phyloP scores from a whole-genome alignment of 2,329 filamentous ascomycete genomes.

The Alternaria angustiovoidea region DNA sequence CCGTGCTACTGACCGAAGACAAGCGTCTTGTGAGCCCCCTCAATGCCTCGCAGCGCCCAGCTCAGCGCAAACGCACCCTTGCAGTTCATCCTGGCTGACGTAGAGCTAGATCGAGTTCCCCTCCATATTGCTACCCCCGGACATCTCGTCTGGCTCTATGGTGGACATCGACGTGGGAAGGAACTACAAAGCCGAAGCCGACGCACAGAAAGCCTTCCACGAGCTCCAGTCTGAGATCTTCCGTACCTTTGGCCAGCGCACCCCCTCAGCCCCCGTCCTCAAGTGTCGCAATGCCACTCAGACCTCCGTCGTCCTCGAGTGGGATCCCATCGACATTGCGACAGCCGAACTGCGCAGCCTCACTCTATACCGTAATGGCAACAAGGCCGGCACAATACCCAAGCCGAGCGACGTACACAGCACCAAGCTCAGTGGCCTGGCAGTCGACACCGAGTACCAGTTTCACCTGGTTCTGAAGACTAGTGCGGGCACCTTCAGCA shows the following conservation, averaged over 20 bases:
- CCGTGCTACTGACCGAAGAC: slow-evolving; percentile 94
- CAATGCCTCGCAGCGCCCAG: slow-evolving; percentile 25
- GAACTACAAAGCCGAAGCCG: slow-evolving; percentile 79
- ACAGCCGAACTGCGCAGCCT: slow-evolving; percentile 91
- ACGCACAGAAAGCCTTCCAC: slow-evolving; percentile 78
- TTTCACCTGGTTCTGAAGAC: slow-evolving; percentile 94
- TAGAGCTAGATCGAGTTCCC: slow-evolving; percentile 88
- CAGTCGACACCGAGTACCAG: slow-evolving; percentile 94
- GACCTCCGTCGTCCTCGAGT: slow-evolving; percentile 97
- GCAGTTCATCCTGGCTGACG: slow-evolving; percentile 34
- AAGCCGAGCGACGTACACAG: slow-evolving; percentile 85
- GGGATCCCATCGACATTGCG: slow-evolving; percentile 92
- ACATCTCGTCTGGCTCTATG: slow-evolving; percentile 95
- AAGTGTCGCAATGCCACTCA: slow-evolving; percentile 97
- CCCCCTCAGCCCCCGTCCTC: slow-evolving; percentile 78
- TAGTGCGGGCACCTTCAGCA: slow-evolving; percentile 84
- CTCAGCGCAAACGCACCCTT: slow-evolving; percentile 30
- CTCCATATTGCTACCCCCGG: slow-evolving; percentile 92
- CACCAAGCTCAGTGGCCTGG: slow-evolving; percentile 95
- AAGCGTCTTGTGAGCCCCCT: slow-evolving; percentile 81
- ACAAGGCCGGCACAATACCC: slow-evolving; percentile 95
- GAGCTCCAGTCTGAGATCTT: slow-evolving; percentile 89
- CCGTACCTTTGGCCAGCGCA: slow-evolving; percentile 80
- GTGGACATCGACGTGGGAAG: slow-evolving; percentile 96
- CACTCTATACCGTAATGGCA: slow-evolving; percentile 92